Evolutionary conservation across 495 filamentous ascomycete genomes (phyloP), one percentile per base, ranked within the genome.

Genomic region (Collariella sp.): DNA sequence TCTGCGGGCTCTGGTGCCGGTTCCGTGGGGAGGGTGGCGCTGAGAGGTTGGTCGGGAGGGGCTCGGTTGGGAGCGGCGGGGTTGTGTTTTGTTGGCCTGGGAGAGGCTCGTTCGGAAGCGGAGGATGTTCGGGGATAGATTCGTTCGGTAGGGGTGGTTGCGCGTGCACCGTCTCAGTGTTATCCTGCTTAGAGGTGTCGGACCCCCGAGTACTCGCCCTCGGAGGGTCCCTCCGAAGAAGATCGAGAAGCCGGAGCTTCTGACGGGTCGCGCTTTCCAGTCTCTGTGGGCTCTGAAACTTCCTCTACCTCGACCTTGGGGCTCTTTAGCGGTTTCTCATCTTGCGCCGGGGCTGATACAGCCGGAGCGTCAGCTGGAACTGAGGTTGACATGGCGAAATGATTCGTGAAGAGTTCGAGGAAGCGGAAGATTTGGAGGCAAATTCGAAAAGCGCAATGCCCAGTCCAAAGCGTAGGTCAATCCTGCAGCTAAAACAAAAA

Each of bases 1-100:
- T 95, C 88, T 57, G 70, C 53, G 24, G 64, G 61, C 31, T 65
- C 60, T 10, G 73, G 67, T 12, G 62, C 58, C n/a, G 72, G 69
- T 59, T 71, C 68, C 34, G 60, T 56, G 34, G 72, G 68, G 11
- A 71, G 59, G 74, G 70, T 5, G 77, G 71, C 16, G 64, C 56
- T 48, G 26, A 9, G 23, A 46, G 55, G 11, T 52, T 29, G 18
- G 33, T 19, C 0, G 64, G 64, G 9, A 65, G 35, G n/a, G 66
- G 59, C 39, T 68, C 66, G 55, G 54, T 57, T 15, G 66, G 66
- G 7, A 68, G 55, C 3, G 66, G 64, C 11, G 66, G 66, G 11
- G 51, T 55, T 20, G 18, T n/a, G 22, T n/a, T 29, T 13, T 46
- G 42, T 12, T 33, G n/a, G 33, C 26, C 50, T 20, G 38, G 56